Percentiles rank a stretch among this genome's conserved stretches.
Conservation (phyloP, 1,284 basidiomycete species). For the Tilletiopsis washingtonensis region DNA sequence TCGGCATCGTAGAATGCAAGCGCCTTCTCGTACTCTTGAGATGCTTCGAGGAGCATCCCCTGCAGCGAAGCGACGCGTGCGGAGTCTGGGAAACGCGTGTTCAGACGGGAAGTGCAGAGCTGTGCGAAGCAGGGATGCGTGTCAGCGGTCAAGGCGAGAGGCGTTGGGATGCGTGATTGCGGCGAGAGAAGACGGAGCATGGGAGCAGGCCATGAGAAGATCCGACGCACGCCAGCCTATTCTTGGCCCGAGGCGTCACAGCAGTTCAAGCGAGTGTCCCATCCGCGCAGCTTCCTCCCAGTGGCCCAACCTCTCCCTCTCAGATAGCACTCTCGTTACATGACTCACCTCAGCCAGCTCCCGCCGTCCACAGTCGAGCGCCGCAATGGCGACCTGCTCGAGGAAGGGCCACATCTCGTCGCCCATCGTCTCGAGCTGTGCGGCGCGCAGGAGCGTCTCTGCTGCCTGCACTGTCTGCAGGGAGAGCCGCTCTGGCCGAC, state of each 20-base stretch:
- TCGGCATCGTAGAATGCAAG: slow-evolving; percentile 64
- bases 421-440: no score
- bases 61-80: slow-evolving; percentile 74
- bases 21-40: slow-evolving; percentile 52
- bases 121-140: slow-evolving; percentile 39
- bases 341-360: slow-evolving; percentile 72
- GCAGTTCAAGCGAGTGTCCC: neutral
- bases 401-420: slow-evolving; percentile 63
- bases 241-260: neutral
- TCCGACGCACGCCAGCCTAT: neutral
- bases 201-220: no score
- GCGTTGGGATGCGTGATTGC: no score
- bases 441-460: no score
- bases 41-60: slow-evolving; percentile 76
- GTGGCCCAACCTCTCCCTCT: neutral
- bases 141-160: no score
- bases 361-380: slow-evolving; percentile 70
- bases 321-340: neutral
- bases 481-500: no score
- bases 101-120: slow-evolving; percentile 63
- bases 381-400: slow-evolving; percentile 78
- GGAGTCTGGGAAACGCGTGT: slow-evolving; percentile 68
- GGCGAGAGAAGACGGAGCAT: no score
- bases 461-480: no score
- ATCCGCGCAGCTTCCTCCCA: neutral